Evolutionary conservation across 2,329 filamentous ascomycete genomes (phyloP), one percentile per base, ranked within the genome.

Genomic region (Parascedosporium putredinis): DNA sequence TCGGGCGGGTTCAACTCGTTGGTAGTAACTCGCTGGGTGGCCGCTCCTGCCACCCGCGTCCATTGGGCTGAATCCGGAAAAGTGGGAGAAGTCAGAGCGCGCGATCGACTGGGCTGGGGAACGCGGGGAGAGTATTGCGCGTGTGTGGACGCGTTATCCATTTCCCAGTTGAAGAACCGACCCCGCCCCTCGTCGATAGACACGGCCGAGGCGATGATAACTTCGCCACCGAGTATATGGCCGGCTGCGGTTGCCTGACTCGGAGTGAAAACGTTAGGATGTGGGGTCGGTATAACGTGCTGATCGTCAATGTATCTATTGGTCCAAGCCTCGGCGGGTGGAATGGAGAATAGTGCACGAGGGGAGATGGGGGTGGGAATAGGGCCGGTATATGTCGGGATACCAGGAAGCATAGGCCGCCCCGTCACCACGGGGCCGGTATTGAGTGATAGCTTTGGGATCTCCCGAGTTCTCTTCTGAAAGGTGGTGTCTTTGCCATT

Each of bases 271-370:
- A 12, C 27, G 27, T 31, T 31, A 7, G 27, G 27, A 31, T 49
- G 3, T 1, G 22, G 33, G n/a, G 8, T 49, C 18, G 33, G 23
- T 14, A n/a, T 14, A 23, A 9, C n/a, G 8, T 25, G 38, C 5
- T 51, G 53, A 2, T 47, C 42, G 1, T 53, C 49, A 1, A 51
- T 16, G 14, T 48, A 51, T n/a, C 47, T 42, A 8, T 54, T 46
- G 4, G 51, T 53, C 6, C 52, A 50, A 3, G 51, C 51, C 10
- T 53, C 51, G 3, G 52, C 40, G 5, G 53, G 53, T 12, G 51
- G 49, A 20, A 54, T 49, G 3, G 50, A 50, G 10, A 54, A 10
- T 3, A 49, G 48, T 3, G 53, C 51, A 2, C 51, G 53, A 12
- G 48, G 34, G 3, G 48, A 34, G 7, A 49, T 31, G 1, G 51